These are phyloP conservation scores for Pleurotus tuber-regium DNA, from an alignment of 768 basidiomycete species.

Conservation along the genomic window DNA sequence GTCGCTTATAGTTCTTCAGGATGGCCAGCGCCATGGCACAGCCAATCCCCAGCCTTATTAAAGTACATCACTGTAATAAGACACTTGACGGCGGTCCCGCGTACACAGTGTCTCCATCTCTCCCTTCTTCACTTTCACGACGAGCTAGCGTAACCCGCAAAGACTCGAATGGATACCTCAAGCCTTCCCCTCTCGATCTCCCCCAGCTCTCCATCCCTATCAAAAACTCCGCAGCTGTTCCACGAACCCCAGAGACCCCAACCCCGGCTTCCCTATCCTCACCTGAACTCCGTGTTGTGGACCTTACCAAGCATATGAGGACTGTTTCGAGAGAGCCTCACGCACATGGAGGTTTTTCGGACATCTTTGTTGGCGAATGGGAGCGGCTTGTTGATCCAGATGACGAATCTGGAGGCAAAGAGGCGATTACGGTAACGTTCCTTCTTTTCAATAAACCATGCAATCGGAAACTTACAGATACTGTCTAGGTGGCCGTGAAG, in stretches of 20 bases:
- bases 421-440: not conserved
- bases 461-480: not conserved
- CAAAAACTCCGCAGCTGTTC: too few species aligned
- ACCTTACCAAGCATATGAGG: slow-evolving; percentile 18
- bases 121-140: not conserved
- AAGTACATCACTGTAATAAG: too few species aligned
- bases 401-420: not conserved
- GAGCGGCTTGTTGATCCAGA: not conserved
- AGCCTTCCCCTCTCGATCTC: not conserved
- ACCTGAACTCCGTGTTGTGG: slow-evolving; percentile 10
- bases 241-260: slow-evolving; percentile 5
- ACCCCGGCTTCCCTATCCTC: not conserved
- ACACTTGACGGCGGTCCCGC: not conserved
- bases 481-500: slow-evolving; percentile 23
- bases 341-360: slow-evolving; percentile 25
- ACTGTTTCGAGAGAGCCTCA: slow-evolving; percentile 10
- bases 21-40: not conserved
- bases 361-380: slow-evolving; percentile 22
- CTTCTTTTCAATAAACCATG: not conserved
- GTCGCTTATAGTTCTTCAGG: not conserved
- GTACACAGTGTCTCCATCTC: not conserved
- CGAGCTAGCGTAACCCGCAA: not conserved
- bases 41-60: not conserved
- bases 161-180: not conserved
- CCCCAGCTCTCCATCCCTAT: slow-evolving; percentile 8